Base-by-base conservation (phyloP, 176 grass and related monocot species). In the Oryza meridionalis region DNA sequence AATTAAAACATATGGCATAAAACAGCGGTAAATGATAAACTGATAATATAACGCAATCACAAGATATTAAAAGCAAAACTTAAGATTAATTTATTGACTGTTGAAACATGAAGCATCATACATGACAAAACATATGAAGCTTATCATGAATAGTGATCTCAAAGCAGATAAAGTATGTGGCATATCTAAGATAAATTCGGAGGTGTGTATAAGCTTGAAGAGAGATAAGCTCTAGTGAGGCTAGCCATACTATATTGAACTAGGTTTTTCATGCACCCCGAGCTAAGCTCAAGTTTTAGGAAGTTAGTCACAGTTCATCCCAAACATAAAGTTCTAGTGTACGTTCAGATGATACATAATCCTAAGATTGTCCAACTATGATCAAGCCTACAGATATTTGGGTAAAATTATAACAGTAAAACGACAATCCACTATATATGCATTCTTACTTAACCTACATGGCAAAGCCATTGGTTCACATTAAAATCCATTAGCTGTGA, bases 51-150 rank as follows among this genome's bases (percentile, higher is more conserved):
- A 66, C 59, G 12, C 16, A 85, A 35, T 35, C 8, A 76, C 81
- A 84, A 82, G 38, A 82, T 82, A 78, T 5, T 9, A 51, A 73
- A 67, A 67, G 72, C 10, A 64, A 71, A 19, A 16, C 21, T 76
- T 29, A 17, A 37, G 55, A 71, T 45, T 66, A 58, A 53, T 76
- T 32, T 75, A 4, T 9, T 68, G 15, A 22, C 32, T 75, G 10
- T 14, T 45, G 16, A 44, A 35, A 42, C n/a, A 53, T 12, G 15
- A 42, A 44, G 40, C n/a, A 75, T 73, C 26, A 38, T 40, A 61
- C 7, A 83, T 9, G 27, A 40, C 0, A 27, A 3, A 76, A n/a
- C 10, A 63, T 55, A 49, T 49, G 50, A 64, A 80, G 14, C 29
- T 66, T 73, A 40, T 49, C 73, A 71, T 47, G 58, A 22, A 22